Percentiles rank a stretch among this genome's conserved stretches.
phyloP scores from a whole-genome alignment of 2,329 filamentous ascomycete species.

The Colletotrichum abscissum region DNA sequence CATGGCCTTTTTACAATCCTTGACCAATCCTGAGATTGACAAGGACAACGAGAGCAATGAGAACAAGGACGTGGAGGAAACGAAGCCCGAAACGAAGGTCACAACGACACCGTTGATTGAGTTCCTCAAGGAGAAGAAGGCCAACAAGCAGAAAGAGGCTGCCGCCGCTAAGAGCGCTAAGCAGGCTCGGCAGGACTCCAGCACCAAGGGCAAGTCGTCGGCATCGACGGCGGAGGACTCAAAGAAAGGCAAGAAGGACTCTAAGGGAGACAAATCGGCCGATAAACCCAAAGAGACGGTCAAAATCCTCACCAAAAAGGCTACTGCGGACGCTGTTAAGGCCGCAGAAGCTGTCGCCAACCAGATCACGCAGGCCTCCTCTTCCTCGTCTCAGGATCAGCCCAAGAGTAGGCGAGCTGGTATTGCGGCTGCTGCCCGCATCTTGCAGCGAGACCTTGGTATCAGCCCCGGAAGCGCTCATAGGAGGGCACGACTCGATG shows the following conservation, averaged over 20 bases:
- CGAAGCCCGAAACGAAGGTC: constrained; percentile 68
- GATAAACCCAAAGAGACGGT: constrained; percentile 69
- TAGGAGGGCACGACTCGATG: constrained; percentile 68
- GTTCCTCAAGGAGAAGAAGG: constrained; percentile 91
- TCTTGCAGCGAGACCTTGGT: constrained; percentile 74
- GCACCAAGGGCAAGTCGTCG: constrained; percentile 58
- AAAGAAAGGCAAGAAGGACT: constrained; percentile 69
- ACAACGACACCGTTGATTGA: constrained; percentile 91
- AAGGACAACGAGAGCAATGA: constrained; percentile 59
- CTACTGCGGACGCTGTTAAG: constrained; percentile 60
- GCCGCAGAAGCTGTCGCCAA: constrained; percentile 55
- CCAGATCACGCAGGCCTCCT: constrained; percentile 50
- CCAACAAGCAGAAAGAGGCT: constrained; percentile 72
- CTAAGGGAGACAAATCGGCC: constrained; percentile 61
- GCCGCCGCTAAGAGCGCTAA: constrained; percentile 67
- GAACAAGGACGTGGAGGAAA: constrained; percentile 59
- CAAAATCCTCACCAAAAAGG: constrained; percentile 72
- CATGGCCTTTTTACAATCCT: constrained; percentile 87
- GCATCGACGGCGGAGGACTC: constrained; percentile 54
- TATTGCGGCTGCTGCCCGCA: constrained; percentile 73
- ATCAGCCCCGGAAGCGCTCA: constrained; percentile 72
- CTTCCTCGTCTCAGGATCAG: constrained; percentile 45
- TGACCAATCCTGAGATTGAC: constrained; percentile 75
- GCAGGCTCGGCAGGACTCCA: constrained; percentile 64
- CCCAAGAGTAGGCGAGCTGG: constrained; percentile 68